phyloP scores from a whole-genome alignment of 768 basidiomycete species.

The Tricholoma sp. region DNA sequence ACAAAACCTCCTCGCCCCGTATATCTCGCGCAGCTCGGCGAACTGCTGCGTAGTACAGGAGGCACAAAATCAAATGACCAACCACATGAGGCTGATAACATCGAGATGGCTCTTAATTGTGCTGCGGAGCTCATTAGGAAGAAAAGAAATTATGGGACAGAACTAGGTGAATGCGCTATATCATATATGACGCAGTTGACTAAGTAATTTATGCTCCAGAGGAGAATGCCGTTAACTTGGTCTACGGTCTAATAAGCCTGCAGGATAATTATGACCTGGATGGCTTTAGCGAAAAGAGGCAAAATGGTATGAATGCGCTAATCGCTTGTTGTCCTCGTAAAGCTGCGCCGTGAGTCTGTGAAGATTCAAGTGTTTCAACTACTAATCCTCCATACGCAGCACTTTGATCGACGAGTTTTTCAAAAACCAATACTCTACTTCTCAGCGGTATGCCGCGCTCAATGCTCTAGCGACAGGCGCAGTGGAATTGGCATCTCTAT shows the following conservation, averaged over 20 bases:
- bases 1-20: conserved; percentile 80
- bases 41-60: conserved; percentile 64
- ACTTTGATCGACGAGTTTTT: conserved; percentile 90
- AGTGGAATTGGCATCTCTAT: conserved; percentile 63
- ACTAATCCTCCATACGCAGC: conserved; percentile 32
- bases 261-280: conserved; percentile 85
- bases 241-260: conserved; percentile 64
- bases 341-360: conserved; percentile 71
- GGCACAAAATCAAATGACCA: conserved; percentile 47
- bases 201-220: conserved; percentile 36
- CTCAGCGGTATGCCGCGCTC: conserved; percentile 81
- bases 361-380: neutral
- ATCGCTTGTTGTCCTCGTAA: conserved; percentile 74
- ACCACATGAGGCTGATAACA: conserved; percentile 63
- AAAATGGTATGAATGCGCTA: conserved; percentile 73
- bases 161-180: conserved; percentile 55
- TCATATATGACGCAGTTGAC: neutral
- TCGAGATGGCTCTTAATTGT: conserved; percentile 74
- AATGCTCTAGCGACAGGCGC: conserved; percentile 85
- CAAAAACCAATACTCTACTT: conserved; percentile 84
- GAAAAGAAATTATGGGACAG: conserved; percentile 81
- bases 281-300: conserved; percentile 70
- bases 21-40: conserved; percentile 82
- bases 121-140: conserved; percentile 83
- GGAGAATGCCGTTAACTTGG: conserved; percentile 86